Base-by-base conservation (phyloP, 2,329 filamentous ascomycete genomes). In the Neurospora sp. region DNA sequence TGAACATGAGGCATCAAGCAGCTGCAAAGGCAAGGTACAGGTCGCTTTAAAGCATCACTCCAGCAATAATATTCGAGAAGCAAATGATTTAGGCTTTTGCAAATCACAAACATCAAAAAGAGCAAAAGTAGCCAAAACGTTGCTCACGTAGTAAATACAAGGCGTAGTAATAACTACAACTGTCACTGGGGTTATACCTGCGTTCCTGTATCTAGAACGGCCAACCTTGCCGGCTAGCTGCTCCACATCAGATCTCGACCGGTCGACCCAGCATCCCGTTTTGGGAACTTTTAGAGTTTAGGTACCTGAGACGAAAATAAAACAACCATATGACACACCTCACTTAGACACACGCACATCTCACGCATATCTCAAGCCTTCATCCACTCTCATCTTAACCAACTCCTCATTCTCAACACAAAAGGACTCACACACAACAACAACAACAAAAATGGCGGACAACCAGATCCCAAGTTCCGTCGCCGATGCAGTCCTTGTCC, bases 401-500 rank as follows among this genome's bases (percentile, higher is more conserved):
- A 43, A 67, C 40, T 39, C 38, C 4, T 23, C 23, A 23, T 68
- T 38, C 39, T 28, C 52, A 62, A 8, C 13, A 17, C 13, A 36
- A 62, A 36, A 8, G 33, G 33, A 36, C 33, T 36, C 33, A 36
- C 52, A 23, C 2, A 46, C 11, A 17, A 33, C 38, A 17, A 33
- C 38, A 17, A 33, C 38, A 23, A 3, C 13, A 17, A 70, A 43
- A 36, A 82, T 81, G 80, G 74, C 77, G 43, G 75, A 75, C 52
- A 81, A 83, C 75, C 78, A 78, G 36, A 85, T 86, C n/a, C 90
- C 90, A 6, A 78, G 84, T 11, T 85, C 84, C 72, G 90, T 89
- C 70, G 92, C 90, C 67, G 89, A 91, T 79, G 95, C 95, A 38
- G 95, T 98, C 66, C 85, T 98, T 68, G 91, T 95, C 75, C 86